Evolutionary conservation across 306 rosid genomes (phyloP).

Genomic region (Trichosanthes truncata): DNA sequence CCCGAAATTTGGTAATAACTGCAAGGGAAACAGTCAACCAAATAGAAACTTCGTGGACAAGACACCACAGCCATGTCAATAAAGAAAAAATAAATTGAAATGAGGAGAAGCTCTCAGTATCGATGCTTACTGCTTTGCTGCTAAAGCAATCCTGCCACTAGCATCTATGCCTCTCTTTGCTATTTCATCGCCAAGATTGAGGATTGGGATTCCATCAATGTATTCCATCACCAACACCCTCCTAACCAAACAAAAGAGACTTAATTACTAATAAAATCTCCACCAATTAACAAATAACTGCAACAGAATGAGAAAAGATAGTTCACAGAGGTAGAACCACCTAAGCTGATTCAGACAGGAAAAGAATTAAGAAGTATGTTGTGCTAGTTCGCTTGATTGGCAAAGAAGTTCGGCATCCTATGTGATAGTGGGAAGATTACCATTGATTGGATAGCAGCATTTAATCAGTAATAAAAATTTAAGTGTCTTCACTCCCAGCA

Average conservation of each 20-base stretch:
- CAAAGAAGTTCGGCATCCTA: not conserved
- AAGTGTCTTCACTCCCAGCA: not conserved
- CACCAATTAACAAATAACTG: constrained; percentile 11
- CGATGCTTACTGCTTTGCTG: constrained; percentile 75
- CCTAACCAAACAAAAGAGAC: constrained; percentile 38
- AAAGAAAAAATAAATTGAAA: not conserved
- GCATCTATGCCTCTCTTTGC: constrained; percentile 85
- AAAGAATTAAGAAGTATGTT: not conserved
- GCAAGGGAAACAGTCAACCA: not conserved
- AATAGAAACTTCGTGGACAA: not conserved
- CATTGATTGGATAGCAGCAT: not conserved
- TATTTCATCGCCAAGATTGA: constrained; percentile 89
- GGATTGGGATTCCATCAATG: constrained; percentile 80
- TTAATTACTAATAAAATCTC: constrained; percentile 10
- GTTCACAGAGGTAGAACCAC: not conserved
- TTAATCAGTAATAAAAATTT: not conserved
- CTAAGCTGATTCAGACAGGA: not conserved
- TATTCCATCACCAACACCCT: constrained; percentile 87
- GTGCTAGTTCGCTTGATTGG: not conserved
- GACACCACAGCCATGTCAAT: not conserved
- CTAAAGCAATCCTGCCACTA: constrained; percentile 58
- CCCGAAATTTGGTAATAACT: not conserved
- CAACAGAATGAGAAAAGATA: not conserved
- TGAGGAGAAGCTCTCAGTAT: constrained; percentile 10
- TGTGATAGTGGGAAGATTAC: not conserved